Percentiles rank a stretch among this genome's conserved stretches.
Evolutionary conservation across 371 early-diverging fungal species (phyloP).

Genomic region (Mortierella sp.): DNA sequence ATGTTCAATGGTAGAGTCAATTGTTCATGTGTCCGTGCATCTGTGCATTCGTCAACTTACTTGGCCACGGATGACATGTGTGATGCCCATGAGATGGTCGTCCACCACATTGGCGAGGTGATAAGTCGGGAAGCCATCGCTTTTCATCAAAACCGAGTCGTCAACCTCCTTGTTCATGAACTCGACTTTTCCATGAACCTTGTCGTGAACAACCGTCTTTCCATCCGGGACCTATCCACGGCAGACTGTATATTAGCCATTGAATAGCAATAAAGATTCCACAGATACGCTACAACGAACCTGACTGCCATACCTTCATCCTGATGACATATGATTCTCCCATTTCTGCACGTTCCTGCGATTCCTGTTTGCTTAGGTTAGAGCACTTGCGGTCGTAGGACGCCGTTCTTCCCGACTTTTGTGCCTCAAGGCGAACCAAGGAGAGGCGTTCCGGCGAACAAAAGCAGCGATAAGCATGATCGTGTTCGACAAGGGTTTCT

Average conservation of each 20-base stretch:
- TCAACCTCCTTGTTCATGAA: conserved; percentile 85
- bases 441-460: conserved; percentile 85
- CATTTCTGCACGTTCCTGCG: conserved; percentile 67
- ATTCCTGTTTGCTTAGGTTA: conserved; percentile 71
- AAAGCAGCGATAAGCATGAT: conserved; percentile 93
- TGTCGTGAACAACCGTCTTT: conserved; percentile 74
- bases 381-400: conserved; percentile 90
- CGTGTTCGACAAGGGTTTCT: conserved; percentile 75
- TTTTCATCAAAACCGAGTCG: conserved; percentile 92
- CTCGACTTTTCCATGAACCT: conserved; percentile 81
- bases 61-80: conserved; percentile 95
- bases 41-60: conserved; percentile 57
- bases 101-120: conserved; percentile 97
- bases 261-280: background rate
- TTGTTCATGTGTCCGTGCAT: background rate
- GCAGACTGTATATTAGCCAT: background rate
- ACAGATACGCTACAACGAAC: background rate
- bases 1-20: too few species aligned
- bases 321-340: conserved; percentile 80
- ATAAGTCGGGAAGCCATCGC: conserved; percentile 95
- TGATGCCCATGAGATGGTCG: conserved; percentile 91
- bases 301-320: conserved; percentile 67
- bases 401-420: conserved; percentile 69
- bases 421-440: conserved; percentile 67
- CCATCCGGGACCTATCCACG: conserved; percentile 71